Evolutionary conservation across 768 basidiomycete species (phyloP).

Genomic region (Boletellus emodensis): DNA sequence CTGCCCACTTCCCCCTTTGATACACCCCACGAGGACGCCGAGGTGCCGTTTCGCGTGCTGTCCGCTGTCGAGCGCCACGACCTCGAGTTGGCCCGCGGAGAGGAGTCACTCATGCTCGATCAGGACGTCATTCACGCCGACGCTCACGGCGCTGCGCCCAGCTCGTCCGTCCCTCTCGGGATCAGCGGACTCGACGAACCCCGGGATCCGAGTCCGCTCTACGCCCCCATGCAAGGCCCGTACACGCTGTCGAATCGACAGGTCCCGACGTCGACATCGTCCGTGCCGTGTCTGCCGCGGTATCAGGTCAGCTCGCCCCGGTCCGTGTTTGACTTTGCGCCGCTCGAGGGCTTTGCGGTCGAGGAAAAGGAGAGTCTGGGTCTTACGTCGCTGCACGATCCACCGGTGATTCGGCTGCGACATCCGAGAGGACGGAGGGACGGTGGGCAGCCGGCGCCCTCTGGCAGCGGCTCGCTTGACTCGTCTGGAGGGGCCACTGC

Average conservation of each 20-base stretch:
- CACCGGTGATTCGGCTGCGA: constrained; percentile 18
- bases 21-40: constrained; percentile 29
- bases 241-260: constrained; percentile 28
- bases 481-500: constrained; percentile 6
- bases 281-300: constrained; percentile 53
- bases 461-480: constrained; percentile 8
- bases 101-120: constrained; percentile 15
- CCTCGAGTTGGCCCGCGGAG: constrained; percentile 38
- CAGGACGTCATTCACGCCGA: constrained; percentile 5
- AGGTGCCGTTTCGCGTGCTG: constrained; percentile 38
- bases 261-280: constrained; percentile 19
- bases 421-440: constrained; percentile 11
- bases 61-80: constrained; percentile 50
- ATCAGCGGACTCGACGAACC: constrained; percentile 36
- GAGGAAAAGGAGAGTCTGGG: constrained; percentile 67
- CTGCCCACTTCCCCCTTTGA: constrained; percentile 34
- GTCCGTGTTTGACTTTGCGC: constrained; percentile 65
- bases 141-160: not conserved
- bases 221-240: constrained; percentile 27
- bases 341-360: constrained; percentile 73
- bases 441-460: not conserved
- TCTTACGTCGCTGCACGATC: constrained; percentile 40
- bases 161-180: constrained; percentile 22
- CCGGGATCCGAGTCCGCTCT: constrained; percentile 46
- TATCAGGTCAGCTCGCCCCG: constrained; percentile 61